phyloP scores from a whole-genome alignment of 345 rosid genomes.

The Boechera retrofracta region DNA sequence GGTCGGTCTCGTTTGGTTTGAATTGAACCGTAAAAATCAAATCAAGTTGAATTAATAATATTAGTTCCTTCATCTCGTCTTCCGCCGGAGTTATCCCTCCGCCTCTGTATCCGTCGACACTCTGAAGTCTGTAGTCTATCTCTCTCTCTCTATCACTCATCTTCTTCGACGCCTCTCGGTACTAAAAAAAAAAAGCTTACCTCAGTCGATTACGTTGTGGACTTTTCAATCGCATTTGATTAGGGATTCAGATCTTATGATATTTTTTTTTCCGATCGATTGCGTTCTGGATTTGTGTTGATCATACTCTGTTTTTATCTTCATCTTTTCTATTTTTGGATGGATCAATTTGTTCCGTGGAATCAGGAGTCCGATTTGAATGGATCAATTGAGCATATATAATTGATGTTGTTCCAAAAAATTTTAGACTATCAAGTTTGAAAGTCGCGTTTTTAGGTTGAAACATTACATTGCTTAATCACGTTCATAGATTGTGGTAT shows the following conservation, averaged over 20 bases:
- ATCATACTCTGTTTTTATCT: background rate
- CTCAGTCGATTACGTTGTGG: background rate
- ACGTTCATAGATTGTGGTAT: no score
- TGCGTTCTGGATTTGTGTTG: background rate
- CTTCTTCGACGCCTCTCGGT: conserved; percentile 10
- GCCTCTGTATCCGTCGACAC: conserved; percentile 15
- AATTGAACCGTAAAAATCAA: background rate
- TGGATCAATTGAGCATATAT: no score
- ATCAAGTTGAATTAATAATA: background rate
- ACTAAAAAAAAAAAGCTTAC: no score
- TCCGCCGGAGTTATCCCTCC: background rate
- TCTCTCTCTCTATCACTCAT: background rate
- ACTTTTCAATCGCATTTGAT: background rate
- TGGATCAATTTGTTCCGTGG: no score
- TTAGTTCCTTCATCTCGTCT: background rate
- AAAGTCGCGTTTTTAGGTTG: background rate
- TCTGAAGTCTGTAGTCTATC: background rate
- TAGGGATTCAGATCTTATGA: background rate
- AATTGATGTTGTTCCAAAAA: no score
- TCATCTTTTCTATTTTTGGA: background rate
- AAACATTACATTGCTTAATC: background rate
- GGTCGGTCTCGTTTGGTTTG: background rate
- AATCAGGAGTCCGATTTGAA: background rate
- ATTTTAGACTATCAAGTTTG: background rate
- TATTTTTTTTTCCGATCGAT: background rate